Evolutionary conservation across 139 green algal genomes (phyloP), one percentile per base, ranked within the genome.

Genomic region (Marvania coccoides): DNA sequence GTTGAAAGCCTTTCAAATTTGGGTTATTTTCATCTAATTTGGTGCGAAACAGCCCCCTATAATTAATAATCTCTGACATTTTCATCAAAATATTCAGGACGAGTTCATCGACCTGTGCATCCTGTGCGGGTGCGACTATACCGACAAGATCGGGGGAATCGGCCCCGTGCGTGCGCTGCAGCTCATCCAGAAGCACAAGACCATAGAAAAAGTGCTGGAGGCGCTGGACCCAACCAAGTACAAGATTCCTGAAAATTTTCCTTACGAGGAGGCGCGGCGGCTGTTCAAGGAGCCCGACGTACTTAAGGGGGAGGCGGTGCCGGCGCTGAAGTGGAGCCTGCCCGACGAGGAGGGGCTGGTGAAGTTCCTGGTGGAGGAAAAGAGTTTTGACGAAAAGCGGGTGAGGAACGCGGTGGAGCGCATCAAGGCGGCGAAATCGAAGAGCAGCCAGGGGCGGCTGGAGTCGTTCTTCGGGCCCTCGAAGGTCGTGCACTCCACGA

Each of bases 41-140:
- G n/a, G n/a, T n/a, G n/a, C n/a, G n/a, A n/a, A n/a, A n/a, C n/a
- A n/a, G n/a, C n/a, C n/a, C n/a, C n/a, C n/a, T n/a, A n/a, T n/a
- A n/a, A n/a, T n/a, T n/a, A n/a, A n/a, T n/a, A n/a, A n/a, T n/a
- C n/a, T 61, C 23, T 47, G 70, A n/a, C n/a, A n/a, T n/a, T n/a
- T n/a, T n/a, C n/a, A n/a, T n/a, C n/a, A n/a, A n/a, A n/a, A n/a
- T n/a, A n/a, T n/a, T n/a, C n/a, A n/a, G n/a, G 82, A 94, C 1
- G 75, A 97, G 76, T 99, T 99, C 65, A 84, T 98, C 12, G 94
- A 99, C 72, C 46, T 99, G n/a, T 99, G 94, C 85, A 98, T 98
- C 65, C 76, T 98, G 38, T 96, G 87, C 71, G 94, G 94, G 35
- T 98, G 94, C 74, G 94, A 99, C 72, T 98, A 98, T 69, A 85